A percentile compares a stretch with the other conserved stretches of the same genome.
These are phyloP conservation scores for Verticillium longisporum DNA, from an alignment of 2,329 filamentous ascomycete genomes.

Conservation along the genomic window DNA sequence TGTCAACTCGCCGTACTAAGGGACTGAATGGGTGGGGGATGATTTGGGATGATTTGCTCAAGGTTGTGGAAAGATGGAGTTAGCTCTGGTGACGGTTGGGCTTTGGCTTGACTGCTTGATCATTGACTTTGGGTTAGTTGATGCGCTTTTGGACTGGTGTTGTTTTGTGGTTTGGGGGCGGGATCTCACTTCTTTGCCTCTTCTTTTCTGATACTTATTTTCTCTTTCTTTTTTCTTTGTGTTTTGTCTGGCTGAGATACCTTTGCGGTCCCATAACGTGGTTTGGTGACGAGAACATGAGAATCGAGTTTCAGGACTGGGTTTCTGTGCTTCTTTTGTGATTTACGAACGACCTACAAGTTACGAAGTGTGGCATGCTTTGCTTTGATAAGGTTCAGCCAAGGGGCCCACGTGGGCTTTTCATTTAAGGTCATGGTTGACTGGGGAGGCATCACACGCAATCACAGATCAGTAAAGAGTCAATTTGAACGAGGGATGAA, in stretches of 20 bases:
- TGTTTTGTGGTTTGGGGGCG: background rate
- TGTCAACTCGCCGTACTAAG: slow-evolving; percentile 62
- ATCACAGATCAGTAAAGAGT: slow-evolving; percentile 6
- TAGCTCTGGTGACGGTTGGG: too few species aligned
- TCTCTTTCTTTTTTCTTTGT: background rate
- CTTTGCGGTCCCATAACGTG: background rate
- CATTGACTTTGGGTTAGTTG: too few species aligned
- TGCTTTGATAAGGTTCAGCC: too few species aligned
- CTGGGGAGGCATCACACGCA: background rate
- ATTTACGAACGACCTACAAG: background rate
- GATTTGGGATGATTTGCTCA: background rate
- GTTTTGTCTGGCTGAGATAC: slow-evolving; percentile 1
- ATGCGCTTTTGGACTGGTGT: background rate
- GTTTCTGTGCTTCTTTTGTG: background rate
- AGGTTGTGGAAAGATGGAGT: too few species aligned
- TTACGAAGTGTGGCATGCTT: too few species aligned
- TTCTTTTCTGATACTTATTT: background rate
- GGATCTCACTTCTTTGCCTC: background rate
- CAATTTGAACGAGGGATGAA: background rate
- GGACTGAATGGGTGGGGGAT: background rate
- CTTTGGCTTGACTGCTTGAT: too few species aligned
- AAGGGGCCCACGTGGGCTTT: too few species aligned
- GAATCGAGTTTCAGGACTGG: background rate
- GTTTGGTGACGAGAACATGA: background rate
- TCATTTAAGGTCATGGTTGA: background rate